A percentile compares a stretch with the other conserved stretches of the same genome.
Evolutionary conservation across 106 monocot genomes (phyloP).

Genomic region (Phalaenopsis equestris): DNA sequence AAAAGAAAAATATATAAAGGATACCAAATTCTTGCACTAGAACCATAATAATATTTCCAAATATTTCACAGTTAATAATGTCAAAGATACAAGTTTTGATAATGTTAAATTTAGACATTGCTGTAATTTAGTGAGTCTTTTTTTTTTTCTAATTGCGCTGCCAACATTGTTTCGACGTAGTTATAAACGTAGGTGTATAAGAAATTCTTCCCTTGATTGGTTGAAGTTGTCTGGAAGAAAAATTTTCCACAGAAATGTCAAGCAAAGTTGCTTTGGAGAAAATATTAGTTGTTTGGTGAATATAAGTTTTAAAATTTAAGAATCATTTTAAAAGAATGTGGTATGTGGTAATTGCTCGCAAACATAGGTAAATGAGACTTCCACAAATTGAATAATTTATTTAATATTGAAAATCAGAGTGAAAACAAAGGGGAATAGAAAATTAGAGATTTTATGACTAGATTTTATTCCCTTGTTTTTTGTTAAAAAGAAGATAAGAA

Average conservation of each 20-base stretch:
- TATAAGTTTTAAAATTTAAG: too few relatives aligned
- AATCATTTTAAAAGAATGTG: too few relatives aligned
- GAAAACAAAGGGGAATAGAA: too few relatives aligned
- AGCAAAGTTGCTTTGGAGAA: background rate
- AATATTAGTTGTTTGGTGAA: background rate
- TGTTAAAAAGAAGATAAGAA: too few relatives aligned
- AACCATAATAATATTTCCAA: background rate
- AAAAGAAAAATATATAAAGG: background rate
- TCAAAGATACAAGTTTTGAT: background rate
- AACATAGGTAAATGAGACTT: too few relatives aligned
- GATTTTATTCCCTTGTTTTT: too few relatives aligned
- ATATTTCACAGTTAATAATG: too few relatives aligned
- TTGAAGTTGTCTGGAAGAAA: background rate
- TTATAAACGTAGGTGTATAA: background rate
- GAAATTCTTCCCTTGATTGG: background rate
- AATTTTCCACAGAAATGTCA: too few relatives aligned
- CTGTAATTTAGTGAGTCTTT: background rate
- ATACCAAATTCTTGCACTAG: background rate
- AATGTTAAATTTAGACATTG: background rate
- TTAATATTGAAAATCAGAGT: too few relatives aligned
- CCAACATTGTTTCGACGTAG: background rate
- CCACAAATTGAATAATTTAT: too few relatives aligned
- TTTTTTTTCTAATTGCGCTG: background rate
- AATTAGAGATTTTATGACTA: too few relatives aligned
- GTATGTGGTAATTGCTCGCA: too few relatives aligned